Conservation (phyloP, 352 stramenopile genomes). For the Globisporangium nagaii region DNA sequence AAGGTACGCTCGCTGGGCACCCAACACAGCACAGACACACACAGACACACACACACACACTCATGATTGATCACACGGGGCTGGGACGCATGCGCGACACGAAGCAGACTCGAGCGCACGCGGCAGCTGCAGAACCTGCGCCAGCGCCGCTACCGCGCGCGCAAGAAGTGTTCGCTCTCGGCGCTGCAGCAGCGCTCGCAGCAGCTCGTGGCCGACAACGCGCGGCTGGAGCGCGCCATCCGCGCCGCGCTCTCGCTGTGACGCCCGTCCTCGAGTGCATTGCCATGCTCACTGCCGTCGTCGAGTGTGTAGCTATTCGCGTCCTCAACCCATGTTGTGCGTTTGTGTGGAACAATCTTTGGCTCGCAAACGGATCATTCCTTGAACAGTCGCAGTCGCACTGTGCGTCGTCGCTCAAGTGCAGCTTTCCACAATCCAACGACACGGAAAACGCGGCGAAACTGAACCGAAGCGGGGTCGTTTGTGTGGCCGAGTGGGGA, state of each 20-base stretch:
- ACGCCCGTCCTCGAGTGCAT: too few relatives aligned
- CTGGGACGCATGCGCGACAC: too few relatives aligned
- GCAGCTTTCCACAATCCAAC: background rate
- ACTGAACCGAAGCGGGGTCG: background rate
- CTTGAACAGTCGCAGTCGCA: constrained; percentile 2
- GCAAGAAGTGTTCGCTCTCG: constrained; percentile 32
- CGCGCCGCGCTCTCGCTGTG: background rate
- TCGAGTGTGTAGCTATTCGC: background rate
- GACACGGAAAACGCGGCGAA: background rate
- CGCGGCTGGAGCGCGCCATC: constrained; percentile 3
- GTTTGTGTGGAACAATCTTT: too few relatives aligned
- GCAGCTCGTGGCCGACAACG: background rate
- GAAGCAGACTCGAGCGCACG: constrained; percentile 21
- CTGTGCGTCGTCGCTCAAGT: background rate
- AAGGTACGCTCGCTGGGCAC: too few relatives aligned
- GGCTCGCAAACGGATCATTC: too few relatives aligned
- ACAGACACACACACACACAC: too few relatives aligned
- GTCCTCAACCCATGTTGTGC: constrained; percentile 1
- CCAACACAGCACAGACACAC: too few relatives aligned
- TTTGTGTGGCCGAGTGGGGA: background rate
- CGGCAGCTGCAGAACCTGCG: constrained; percentile 39
- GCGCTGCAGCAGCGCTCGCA: constrained; percentile 14
- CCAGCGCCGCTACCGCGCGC: constrained; percentile 40
- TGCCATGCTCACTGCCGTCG: background rate
- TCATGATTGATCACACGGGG: too few relatives aligned